Evolutionary conservation across 2,329 filamentous ascomycete species (phyloP), one percentile per base, ranked within the genome.

Genomic region (Shiraia bambusicola): DNA sequence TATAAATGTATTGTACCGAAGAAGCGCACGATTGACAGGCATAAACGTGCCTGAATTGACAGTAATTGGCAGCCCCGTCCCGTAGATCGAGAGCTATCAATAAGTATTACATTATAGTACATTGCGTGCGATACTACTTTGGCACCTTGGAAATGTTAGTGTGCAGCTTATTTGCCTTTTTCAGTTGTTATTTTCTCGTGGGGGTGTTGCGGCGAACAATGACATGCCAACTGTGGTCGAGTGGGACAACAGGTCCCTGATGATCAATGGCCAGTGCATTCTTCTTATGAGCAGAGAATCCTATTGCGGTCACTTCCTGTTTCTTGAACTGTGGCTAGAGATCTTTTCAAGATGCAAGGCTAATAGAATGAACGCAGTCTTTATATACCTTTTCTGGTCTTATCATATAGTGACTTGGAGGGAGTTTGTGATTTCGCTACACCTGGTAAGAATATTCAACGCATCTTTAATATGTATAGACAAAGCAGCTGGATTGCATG

Each of bases 341-440:
- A 72, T 80, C 25, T 77, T 80, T 42, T 75, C 80, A 37, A 79
- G 79, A 44, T 69, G 78, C 45, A 71, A 72, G 47, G 74, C 77
- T 7, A 76, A 73, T 50, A 77, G 76, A 0, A 77, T 78, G 58
- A 79, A 79, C 57, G 65, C 76, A 12, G 66, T 79, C 16, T 66
- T 70, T 43, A 61, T 76, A 24, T 76, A 76, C 58, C 75, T 77
- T 50, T 76, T 76, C 60, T 77, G 73, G 72, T 75, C 71, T 3
- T 77, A 76, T 42, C 73, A 75, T 52, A 74, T 52, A 74, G 69
- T 28, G 61, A 69, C 6, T 72, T 70, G 10, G 67, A 66, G 49
- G 74, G 63, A 13, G 60, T 65, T 4, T 77, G 72, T 50, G 77
- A 78, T 52, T 80, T 80, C 40, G 68, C 75, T 29, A 73, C 70